phyloP scores from a whole-genome alignment of 192 early-diverging fungal genomes.

The Coemansia sp. region DNA sequence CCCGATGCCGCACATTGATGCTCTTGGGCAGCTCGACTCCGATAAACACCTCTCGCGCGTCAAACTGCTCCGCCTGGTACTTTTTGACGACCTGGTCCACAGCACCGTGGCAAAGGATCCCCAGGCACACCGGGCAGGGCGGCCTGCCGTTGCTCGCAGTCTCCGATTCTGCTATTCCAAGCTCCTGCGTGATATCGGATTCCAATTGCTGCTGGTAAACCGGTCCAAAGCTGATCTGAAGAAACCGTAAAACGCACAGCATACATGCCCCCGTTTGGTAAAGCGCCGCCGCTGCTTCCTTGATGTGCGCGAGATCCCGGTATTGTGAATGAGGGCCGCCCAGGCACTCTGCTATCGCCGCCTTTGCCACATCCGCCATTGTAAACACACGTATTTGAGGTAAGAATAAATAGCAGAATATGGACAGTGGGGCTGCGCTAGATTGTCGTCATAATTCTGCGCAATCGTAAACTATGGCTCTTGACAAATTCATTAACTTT shows the following conservation, averaged over 20 bases:
- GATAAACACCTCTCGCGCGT: slow-evolving; percentile 9
- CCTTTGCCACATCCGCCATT: background rate
- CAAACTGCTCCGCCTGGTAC: slow-evolving; percentile 19
- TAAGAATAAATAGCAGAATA: no score
- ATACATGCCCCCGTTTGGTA: slow-evolving; percentile 5
- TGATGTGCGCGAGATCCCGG: background rate
- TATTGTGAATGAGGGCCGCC: background rate
- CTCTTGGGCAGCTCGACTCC: slow-evolving; percentile 41
- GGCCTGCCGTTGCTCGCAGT: background rate
- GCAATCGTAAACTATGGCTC: no score
- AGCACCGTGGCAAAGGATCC: slow-evolving; percentile 6
- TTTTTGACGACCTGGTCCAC: slow-evolving; percentile 1
- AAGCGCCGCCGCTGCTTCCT: slow-evolving; percentile 3
- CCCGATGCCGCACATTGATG: slow-evolving; percentile 32
- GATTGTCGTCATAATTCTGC: no score
- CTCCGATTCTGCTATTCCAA: slow-evolving; percentile 8
- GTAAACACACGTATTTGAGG: no score
- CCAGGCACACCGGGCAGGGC: slow-evolving; percentile 37
- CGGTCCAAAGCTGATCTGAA: slow-evolving; percentile 14
- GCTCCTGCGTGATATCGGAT: background rate
- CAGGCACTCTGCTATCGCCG: background rate
- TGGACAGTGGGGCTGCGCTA: no score
- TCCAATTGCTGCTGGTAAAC: slow-evolving; percentile 14
- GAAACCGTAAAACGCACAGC: slow-evolving; percentile 27
- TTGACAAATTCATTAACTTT: no score